phyloP scores from a whole-genome alignment of 2,329 filamentous ascomycete species.

The Talaromyces verruculosus region DNA sequence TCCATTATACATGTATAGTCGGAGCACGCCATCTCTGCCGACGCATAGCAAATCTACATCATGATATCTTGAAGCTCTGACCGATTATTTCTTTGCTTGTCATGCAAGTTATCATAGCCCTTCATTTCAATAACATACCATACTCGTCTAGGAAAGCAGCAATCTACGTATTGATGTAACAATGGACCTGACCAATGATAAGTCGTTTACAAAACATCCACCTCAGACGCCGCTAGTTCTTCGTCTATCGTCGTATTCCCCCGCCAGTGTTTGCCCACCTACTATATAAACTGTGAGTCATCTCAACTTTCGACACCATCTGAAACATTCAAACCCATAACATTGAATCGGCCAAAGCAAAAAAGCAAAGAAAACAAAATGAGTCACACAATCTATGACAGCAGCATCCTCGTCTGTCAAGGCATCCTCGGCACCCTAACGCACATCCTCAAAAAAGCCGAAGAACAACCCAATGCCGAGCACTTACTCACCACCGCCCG shows the following conservation, averaged over 20 bases:
- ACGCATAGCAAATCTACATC: not conserved
- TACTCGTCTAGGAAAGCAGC: not conserved
- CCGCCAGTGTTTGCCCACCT: not conserved
- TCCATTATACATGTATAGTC: not conserved
- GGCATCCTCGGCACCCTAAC: constrained; percentile 7
- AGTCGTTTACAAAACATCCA: not conserved
- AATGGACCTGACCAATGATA: not conserved
- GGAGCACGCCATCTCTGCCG: not conserved
- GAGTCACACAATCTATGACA: constrained; percentile 9
- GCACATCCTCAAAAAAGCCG: constrained; percentile 16
- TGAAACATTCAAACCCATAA: not conserved
- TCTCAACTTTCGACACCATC: not conserved
- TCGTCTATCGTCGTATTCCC: not conserved
- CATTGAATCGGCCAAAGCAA: not conserved
- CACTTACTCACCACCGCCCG: constrained; percentile 7
- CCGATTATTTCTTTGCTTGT: not conserved
- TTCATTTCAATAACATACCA: not conserved
- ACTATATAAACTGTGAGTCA: not conserved
- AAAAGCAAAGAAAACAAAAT: not conserved
- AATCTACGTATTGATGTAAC: not conserved
- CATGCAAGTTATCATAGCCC: not conserved
- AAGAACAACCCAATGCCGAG: constrained; percentile 7
- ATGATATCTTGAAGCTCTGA: not conserved
- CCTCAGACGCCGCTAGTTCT: not conserved
- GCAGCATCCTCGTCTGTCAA: not conserved